phyloP scores from a whole-genome alignment of 306 rosid genomes.

The Vigna reflexopilosa region DNA sequence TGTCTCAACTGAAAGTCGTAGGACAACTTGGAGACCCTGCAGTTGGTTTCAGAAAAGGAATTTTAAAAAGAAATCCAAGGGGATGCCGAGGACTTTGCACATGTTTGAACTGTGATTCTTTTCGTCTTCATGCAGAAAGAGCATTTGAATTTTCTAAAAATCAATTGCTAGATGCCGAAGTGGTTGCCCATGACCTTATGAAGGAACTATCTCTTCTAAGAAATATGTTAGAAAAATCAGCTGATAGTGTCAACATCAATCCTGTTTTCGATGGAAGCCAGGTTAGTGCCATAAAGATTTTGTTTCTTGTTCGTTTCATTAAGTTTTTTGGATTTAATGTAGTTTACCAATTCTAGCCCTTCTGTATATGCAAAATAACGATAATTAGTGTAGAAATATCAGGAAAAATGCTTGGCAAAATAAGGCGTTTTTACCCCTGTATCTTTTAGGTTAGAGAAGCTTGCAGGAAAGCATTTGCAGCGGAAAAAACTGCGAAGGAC shows the following conservation, averaged over 20 bases:
- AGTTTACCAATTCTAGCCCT: neutral
- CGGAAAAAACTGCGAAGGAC: slow-evolving; percentile 63
- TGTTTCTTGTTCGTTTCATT: neutral
- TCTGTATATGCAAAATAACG: neutral
- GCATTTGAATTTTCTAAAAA: slow-evolving; percentile 89
- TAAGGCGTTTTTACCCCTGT: neutral
- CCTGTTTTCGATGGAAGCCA: slow-evolving; percentile 41
- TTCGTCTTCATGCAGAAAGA: slow-evolving; percentile 85
- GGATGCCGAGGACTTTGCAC: slow-evolving; percentile 92
- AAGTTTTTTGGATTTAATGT: neutral
- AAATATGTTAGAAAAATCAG: slow-evolving; percentile 54
- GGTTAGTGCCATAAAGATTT: slow-evolving; percentile 49
- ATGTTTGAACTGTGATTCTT: slow-evolving; percentile 87
- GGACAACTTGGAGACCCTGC: slow-evolving; percentile 35
- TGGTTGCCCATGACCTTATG: slow-evolving; percentile 70
- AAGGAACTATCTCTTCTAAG: slow-evolving; percentile 67
- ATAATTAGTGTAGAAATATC: neutral
- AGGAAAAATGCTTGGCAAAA: neutral
- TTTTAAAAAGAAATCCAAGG: slow-evolving; percentile 78
- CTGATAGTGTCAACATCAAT: slow-evolving; percentile 41
- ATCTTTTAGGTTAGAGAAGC: slow-evolving; percentile 73
- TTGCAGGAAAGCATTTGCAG: slow-evolving; percentile 69
- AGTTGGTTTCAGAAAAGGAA: slow-evolving; percentile 40
- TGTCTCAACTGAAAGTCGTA: slow-evolving; percentile 34
- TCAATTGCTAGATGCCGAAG: slow-evolving; percentile 79